phyloP scores from a whole-genome alignment of 2,329 filamentous ascomycete genomes.

The Fonsecaea multimorphosa region DNA sequence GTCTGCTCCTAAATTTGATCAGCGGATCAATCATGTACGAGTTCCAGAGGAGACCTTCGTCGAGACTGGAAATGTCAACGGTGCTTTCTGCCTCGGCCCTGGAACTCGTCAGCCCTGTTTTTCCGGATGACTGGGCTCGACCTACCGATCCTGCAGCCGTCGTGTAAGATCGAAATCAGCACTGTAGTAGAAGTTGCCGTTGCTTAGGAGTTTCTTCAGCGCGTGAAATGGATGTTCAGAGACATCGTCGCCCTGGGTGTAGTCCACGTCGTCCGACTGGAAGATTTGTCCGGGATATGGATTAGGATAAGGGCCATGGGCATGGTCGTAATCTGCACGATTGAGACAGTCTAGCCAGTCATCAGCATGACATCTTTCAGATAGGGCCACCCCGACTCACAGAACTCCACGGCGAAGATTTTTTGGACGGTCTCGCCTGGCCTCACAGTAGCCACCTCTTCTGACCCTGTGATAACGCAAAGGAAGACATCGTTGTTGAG shows the following conservation, averaged over 20 bases:
- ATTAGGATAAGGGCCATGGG: conserved; percentile 62
- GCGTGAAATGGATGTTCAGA: conserved; percentile 89
- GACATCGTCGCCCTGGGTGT: conserved; percentile 70
- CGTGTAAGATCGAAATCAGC: conserved; percentile 98
- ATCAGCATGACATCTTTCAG: conserved; percentile 26
- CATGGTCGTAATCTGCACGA: conserved; percentile 81
- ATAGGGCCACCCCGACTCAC: conserved; percentile 43
- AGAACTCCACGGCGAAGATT: conserved; percentile 86
- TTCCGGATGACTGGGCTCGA: conserved; percentile 19
- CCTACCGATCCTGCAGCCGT: conserved; percentile 82
- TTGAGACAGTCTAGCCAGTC: conserved; percentile 76
- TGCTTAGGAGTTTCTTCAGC: conserved; percentile 87
- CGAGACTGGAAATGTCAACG: conserved; percentile 90
- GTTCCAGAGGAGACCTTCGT: conserved; percentile 95
- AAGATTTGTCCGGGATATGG: conserved; percentile 61
- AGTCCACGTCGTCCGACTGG: conserved; percentile 60
- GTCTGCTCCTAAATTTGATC: conserved; percentile 82
- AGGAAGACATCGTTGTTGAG: conserved; percentile 86
- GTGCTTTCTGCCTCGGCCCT: conserved; percentile 76
- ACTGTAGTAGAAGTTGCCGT: conserved; percentile 97
- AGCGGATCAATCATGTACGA: conserved; percentile 97
- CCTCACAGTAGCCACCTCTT: conserved; percentile 78
- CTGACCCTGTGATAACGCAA: conserved; percentile 81
- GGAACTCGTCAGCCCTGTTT: conserved; percentile 37
- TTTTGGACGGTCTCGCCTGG: conserved; percentile 88